Percentiles rank a stretch among this genome's conserved stretches.
These are phyloP conservation scores for Pseudoperonospora humuli DNA, from an alignment of 352 stramenopile species.

Conservation along the genomic window DNA sequence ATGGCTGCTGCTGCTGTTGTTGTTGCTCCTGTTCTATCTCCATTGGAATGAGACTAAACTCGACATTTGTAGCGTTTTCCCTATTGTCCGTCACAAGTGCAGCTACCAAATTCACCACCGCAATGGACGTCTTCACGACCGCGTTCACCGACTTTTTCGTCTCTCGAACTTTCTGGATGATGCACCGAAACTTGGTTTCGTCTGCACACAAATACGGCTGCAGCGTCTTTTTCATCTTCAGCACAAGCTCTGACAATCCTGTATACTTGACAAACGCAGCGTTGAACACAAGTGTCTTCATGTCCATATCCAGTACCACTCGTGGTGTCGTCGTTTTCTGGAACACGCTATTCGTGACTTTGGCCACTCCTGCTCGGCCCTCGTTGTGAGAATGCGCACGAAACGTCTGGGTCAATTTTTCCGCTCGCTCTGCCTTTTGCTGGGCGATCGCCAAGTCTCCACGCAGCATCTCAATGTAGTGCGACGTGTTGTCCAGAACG, in stretches of 20 bases:
- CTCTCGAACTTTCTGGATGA: constrained; percentile 37
- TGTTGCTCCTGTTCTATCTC: no score
- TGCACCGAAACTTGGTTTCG: constrained; percentile 29
- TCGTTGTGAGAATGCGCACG: no score
- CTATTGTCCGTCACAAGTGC: constrained; percentile 42
- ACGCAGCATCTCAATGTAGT: constrained; percentile 68
- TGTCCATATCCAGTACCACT: constrained; percentile 45
- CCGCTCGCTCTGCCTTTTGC: constrained; percentile 48
- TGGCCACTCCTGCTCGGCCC: constrained; percentile 13
- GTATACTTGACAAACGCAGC: constrained; percentile 46
- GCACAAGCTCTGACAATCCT: constrained; percentile 30
- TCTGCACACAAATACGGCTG: constrained; percentile 44
- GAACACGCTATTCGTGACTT: constrained; percentile 39
- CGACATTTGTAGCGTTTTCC: constrained; percentile 46
- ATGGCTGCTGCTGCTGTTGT: neutral
- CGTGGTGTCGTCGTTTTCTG: constrained; percentile 53
- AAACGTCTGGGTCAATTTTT: constrained; percentile 46
- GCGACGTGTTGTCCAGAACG: constrained; percentile 54
- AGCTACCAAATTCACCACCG: constrained; percentile 35
- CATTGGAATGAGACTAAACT: constrained; percentile 52
- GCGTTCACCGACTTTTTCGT: constrained; percentile 38
- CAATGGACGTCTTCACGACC: constrained; percentile 24
- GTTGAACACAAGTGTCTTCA: constrained; percentile 57
- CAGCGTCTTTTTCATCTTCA: constrained; percentile 60
- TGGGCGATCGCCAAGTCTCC: constrained; percentile 50